Evolutionary conservation across 1,139 yeast genomes (phyloP), one percentile per base, ranked within the genome.

Genomic region (Pneumocystis jirovecii): DNA sequence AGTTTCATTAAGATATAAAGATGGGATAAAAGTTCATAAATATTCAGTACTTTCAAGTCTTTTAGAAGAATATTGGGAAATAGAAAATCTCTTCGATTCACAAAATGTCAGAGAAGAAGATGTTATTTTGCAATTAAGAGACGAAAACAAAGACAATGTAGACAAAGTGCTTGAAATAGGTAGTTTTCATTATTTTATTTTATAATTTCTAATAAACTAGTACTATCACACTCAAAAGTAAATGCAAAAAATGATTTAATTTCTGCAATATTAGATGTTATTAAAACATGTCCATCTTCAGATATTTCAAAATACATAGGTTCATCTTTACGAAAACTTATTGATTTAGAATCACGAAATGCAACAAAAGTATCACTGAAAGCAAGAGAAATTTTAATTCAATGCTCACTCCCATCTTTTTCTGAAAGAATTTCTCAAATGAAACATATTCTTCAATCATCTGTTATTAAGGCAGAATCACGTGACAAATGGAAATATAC

Each of bases 351-450:
- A 73, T 82, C 93, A 56, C 86, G 96, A 75, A 84, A 89, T 19
- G 85, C 96, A 63, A 93, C 96, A 44, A 93, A 91, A 80, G 97
- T 93, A 65, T 89, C 96, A n/a, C 81, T 93, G 74, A 90, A 89
- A 76, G 97, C 97, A 0, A 85, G 97, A 76, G 99, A 95, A 78
- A 87, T 93, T 69, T 83, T 93, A 73, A 93, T 93, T 72, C 96
- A 91, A 80, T 91, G 97, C 75, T 89, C 97, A 60, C 81, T 93
- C 77, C 98, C 99, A 62, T 90, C 97, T 5, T 86, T 90, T 70
- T 86, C 88, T 76, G 98, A 93, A 79, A 86, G 98, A 79, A 87
- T 96, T 35, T 97, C 91, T 74, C 98, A 95, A 79, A 83, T 93
- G 74, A 97, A 93, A 78, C 97, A 91, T 76, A 93, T 93, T 72